phyloP scores from a whole-genome alignment of 2,329 filamentous ascomycete species.

The Apiospora rasikravindrae region DNA sequence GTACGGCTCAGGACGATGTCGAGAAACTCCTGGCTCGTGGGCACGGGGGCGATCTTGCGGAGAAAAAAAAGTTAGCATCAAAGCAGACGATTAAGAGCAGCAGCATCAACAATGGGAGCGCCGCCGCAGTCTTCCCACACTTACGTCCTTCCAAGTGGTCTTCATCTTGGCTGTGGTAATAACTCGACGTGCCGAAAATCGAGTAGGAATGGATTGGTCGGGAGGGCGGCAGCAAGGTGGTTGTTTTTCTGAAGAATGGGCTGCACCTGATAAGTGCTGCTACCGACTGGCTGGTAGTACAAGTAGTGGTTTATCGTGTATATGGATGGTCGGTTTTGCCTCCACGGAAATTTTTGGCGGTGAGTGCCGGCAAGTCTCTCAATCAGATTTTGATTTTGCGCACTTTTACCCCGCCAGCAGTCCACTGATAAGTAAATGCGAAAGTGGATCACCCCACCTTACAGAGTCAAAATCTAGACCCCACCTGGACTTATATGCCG shows the following conservation, averaged over 20 bases:
- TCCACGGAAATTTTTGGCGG: conserved; percentile 19
- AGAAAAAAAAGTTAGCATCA: conserved; percentile 55
- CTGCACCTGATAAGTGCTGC: conserved; percentile 13
- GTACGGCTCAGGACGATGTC: conserved; percentile 96
- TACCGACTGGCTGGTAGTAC: conserved; percentile 2
- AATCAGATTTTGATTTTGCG: conserved; percentile 16
- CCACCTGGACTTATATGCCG: conserved; percentile 8
- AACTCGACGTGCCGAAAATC: background rate
- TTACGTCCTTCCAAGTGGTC: conserved; percentile 26
- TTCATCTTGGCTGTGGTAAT: conserved; percentile 19
- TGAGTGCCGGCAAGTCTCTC: background rate
- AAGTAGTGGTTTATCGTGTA: background rate
- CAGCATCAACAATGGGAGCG: background rate
- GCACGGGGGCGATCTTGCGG: conserved; percentile 76
- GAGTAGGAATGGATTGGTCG: background rate
- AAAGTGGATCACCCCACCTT: background rate
- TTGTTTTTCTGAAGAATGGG: background rate
- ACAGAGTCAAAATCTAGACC: background rate
- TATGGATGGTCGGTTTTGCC: conserved; percentile 8
- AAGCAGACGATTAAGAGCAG: too few relatives aligned
- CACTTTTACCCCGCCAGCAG: conserved; percentile 14
- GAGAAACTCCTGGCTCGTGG: conserved; percentile 92
- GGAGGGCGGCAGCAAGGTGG: conserved; percentile 4
- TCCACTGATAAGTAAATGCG: background rate
- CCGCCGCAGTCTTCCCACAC: background rate